A percentile compares a stretch with the other conserved stretches of the same genome.
phyloP scores from a whole-genome alignment of 2,329 filamentous ascomycete genomes.

The Sporothrix globosa region DNA sequence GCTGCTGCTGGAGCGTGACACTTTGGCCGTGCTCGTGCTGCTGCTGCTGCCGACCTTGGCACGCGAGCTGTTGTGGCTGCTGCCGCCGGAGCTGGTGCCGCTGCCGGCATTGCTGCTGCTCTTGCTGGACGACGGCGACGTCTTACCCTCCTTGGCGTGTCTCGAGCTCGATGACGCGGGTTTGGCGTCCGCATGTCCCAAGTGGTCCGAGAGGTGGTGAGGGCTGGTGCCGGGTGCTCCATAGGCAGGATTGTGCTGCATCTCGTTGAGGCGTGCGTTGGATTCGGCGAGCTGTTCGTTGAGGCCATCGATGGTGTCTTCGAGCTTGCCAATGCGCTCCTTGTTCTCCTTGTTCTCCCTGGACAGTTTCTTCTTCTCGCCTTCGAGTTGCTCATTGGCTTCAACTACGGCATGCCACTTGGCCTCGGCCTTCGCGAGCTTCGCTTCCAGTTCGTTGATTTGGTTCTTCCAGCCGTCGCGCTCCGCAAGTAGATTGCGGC shows the following conservation, averaged over 20 bases:
- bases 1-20: constrained; percentile 28
- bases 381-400: constrained; percentile 40
- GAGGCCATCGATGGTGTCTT: constrained; percentile 36
- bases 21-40: constrained; percentile 32
- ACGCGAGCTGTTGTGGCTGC: constrained; percentile 26
- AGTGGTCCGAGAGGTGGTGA: not conserved
- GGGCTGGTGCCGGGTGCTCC: constrained; percentile 32
- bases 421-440: constrained; percentile 38
- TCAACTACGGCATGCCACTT: constrained; percentile 37
- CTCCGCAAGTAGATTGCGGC: constrained; percentile 37
- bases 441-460: constrained; percentile 37
- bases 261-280: constrained; percentile 39
- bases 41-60: constrained; percentile 30
- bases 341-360: constrained; percentile 33
- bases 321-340: constrained; percentile 33
- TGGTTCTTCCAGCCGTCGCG: constrained; percentile 39
- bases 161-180: not conserved
- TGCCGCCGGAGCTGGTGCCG: constrained; percentile 24
- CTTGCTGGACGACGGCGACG: constrained; percentile 24
- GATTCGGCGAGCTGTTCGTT: constrained; percentile 36
- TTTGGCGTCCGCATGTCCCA: constrained; percentile 4
- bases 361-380: constrained; percentile 38
- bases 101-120: constrained; percentile 9
- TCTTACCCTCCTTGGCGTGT: constrained; percentile 25
- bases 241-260: constrained; percentile 38